Evolutionary conservation across 345 rosid species (phyloP).

Genomic region (Clarkia xantiana): DNA sequence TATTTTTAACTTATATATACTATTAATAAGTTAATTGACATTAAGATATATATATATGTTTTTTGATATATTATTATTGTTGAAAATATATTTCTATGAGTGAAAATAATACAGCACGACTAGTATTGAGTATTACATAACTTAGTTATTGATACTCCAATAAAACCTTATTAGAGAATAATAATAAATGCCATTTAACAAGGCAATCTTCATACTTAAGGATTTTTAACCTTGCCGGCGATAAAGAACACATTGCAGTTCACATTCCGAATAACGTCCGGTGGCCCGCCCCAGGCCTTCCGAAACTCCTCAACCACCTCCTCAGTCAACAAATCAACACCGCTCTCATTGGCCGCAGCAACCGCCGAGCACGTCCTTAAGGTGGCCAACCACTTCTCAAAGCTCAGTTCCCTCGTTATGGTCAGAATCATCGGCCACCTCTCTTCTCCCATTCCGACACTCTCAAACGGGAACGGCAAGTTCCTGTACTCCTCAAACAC

Average conservation of each 20-base stretch:
- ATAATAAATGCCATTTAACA: too few species aligned
- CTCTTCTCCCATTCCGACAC: slow-evolving; percentile 40
- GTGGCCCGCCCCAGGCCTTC: slow-evolving; percentile 48
- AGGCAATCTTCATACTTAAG: too few species aligned
- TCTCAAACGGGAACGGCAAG: slow-evolving; percentile 48
- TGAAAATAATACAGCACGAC: too few species aligned
- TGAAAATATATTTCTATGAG: too few species aligned
- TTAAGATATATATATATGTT: too few species aligned
- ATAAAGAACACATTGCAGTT: slow-evolving; percentile 45
- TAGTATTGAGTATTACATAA: too few species aligned
- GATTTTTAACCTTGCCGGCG: slow-evolving; percentile 30
- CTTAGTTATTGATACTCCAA: too few species aligned
- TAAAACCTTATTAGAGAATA: too few species aligned
- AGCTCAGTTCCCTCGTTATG: slow-evolving; percentile 27
- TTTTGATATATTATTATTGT: too few species aligned
- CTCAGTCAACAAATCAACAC: slow-evolving; percentile 45
- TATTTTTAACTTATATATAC: too few species aligned
- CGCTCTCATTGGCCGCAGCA: slow-evolving; percentile 30
- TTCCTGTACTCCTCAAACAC: slow-evolving; percentile 23
- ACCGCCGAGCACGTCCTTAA: slow-evolving; percentile 34
- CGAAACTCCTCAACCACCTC: slow-evolving; percentile 29
- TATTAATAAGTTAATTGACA: too few species aligned
- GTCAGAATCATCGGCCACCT: slow-evolving; percentile 38
- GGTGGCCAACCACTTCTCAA: slow-evolving; percentile 30
- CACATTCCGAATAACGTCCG: slow-evolving; percentile 22